Evolutionary conservation across 495 filamentous ascomycete species (phyloP).

Genomic region (Rusavskia elegans): DNA sequence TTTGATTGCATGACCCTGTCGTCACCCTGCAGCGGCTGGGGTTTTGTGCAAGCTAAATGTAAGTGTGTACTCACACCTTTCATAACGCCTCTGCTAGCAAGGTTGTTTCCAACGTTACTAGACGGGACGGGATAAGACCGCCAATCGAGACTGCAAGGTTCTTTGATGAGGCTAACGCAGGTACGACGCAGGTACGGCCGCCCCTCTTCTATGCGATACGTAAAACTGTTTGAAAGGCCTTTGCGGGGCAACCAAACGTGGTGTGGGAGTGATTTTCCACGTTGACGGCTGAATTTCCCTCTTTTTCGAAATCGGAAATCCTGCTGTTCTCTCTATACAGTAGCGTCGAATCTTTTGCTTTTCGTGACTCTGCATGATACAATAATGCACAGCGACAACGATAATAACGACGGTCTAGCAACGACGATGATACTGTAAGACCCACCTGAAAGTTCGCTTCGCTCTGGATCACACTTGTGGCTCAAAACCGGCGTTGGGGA

Average conservation of each 20-base stretch:
- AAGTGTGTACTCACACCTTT: neutral
- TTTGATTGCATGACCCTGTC: neutral
- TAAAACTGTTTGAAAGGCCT: neutral
- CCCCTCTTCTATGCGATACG: neutral
- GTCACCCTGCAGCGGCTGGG: neutral
- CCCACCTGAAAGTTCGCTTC: too few species aligned
- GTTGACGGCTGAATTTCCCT: too few species aligned
- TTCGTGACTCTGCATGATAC: too few species aligned
- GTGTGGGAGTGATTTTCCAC: too few species aligned
- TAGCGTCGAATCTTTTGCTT: too few species aligned
- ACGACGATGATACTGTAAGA: too few species aligned
- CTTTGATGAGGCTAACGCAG: neutral
- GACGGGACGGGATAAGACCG: neutral
- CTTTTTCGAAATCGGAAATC: too few species aligned
- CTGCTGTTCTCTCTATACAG: too few species aligned
- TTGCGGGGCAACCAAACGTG: neutral
- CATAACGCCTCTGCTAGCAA: neutral
- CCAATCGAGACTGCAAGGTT: neutral
- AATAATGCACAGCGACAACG: too few species aligned
- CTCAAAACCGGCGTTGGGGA: too few species aligned
- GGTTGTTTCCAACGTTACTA: neutral
- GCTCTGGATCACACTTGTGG: too few species aligned
- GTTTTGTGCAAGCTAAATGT: neutral
- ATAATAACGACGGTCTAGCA: too few species aligned
- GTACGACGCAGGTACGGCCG: neutral